Conservation (phyloP, 164 flowering plant species). For the Annona squamosa region DNA sequence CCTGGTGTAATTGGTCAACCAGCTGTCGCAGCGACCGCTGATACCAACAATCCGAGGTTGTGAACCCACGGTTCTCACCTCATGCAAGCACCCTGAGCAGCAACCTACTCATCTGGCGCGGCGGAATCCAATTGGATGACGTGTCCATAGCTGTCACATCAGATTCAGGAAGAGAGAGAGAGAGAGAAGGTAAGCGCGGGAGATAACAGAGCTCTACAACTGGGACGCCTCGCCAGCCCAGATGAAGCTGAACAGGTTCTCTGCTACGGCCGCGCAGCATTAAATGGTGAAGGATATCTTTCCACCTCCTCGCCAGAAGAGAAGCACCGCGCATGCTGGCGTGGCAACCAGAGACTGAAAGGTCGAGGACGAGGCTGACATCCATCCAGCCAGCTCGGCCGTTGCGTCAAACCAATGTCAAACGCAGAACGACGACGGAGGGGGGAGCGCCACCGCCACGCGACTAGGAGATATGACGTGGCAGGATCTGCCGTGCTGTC, state of each 20-base stretch:
- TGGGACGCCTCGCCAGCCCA: background rate
- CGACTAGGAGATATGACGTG: background rate
- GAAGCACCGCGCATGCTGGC: background rate
- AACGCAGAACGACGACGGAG: background rate
- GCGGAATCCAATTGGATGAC: background rate
- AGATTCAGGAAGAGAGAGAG: background rate
- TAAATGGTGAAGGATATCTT: background rate
- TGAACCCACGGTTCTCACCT: background rate
- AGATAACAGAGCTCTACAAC: background rate
- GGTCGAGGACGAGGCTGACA: slow-evolving; percentile 2
- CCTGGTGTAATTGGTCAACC: slow-evolving; percentile 4
- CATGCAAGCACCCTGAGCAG: background rate
- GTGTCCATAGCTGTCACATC: slow-evolving; percentile 11
- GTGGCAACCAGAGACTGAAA: slow-evolving; percentile 1
- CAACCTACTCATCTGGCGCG: background rate
- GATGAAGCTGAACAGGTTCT: background rate
- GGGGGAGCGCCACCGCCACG: slow-evolving; percentile 1
- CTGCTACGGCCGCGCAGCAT: background rate
- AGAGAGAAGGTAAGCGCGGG: background rate
- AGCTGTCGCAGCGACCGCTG: slow-evolving; percentile 8
- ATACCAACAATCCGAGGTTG: slow-evolving; percentile 30
- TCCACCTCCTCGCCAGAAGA: background rate
- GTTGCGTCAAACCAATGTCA: background rate
- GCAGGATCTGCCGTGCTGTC: slow-evolving; percentile 3
- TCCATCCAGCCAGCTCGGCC: background rate